Base-by-base conservation (phyloP, 1,139 yeast species). In the Oligophagozyma castellii region DNA sequence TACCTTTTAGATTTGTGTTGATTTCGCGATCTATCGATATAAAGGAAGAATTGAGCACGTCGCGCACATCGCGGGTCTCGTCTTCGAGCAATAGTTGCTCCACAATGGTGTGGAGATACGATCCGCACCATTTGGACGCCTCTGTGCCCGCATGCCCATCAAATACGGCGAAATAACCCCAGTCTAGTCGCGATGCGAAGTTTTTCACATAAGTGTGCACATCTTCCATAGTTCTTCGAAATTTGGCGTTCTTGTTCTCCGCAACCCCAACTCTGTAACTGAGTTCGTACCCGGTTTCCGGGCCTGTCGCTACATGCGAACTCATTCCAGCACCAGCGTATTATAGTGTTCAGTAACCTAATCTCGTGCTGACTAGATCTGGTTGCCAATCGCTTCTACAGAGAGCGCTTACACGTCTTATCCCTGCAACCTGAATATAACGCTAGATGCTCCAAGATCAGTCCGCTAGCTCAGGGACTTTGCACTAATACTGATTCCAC, bases 101-200 rank as follows among this genome's bases (percentile, higher is more conserved):
- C 14, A 57, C 37, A 12, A 56, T 43, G 10, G 57, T 43, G 52
- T 89, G 96, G 36, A 89, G 57, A 43, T 80, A 72, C 38, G 83
- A 76, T 1, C 95, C 93, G 58, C 96, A 84, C 93, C 94, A 89
- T 43, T 92, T 73, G 2, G 98, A 94, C 6, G 93, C 77, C 40
- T 74, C 83, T 36, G 75, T 72, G 12, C 99, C 99, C 3, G 96
- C 98, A 56, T 89, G 99, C 10, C 99, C 99, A 55, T 89, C 99
- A 55, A 84, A 89, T 4, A 89, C 68, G 11, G 93, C 98, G 65
- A 89, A 86, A 52, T 81, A 89, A 3, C 95, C 98, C 77, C 94
- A 80, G 51, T 86, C 96, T 13, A 76, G 65, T 31, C 79, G 56
- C 43, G 83, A 93, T 16, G 89, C 92, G 59, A 79, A 89, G 56